phyloP scores from a whole-genome alignment of 2,329 filamentous ascomycete genomes.

The Stemphylium vesicarium region DNA sequence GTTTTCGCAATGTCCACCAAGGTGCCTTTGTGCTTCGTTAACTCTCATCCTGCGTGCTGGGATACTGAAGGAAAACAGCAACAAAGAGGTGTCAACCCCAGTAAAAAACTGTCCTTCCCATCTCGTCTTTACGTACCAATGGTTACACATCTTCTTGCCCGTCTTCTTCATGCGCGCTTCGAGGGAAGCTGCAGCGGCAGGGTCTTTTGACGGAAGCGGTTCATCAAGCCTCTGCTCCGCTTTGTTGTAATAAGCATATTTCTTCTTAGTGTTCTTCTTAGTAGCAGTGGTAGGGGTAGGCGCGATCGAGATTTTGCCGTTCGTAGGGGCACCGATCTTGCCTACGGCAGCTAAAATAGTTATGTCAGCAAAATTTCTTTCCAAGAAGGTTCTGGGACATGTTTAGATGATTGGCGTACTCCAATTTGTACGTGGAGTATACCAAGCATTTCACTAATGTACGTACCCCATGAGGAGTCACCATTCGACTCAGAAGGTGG shows the following conservation, averaged over 20 bases:
- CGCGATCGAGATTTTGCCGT: slow-evolving; percentile 50
- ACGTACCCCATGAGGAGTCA: slow-evolving; percentile 30
- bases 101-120: too few species aligned
- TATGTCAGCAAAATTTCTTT: slow-evolving; percentile 6
- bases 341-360: slow-evolving; percentile 51
- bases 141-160: slow-evolving; percentile 45
- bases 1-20: slow-evolving; percentile 48
- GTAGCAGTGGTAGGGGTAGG: slow-evolving; percentile 16
- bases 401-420: background rate
- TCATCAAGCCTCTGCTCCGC: slow-evolving; percentile 52
- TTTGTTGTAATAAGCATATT: slow-evolving; percentile 52
- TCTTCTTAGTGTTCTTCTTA: slow-evolving; percentile 34
- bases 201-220: slow-evolving; percentile 43
- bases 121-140: slow-evolving; percentile 19
- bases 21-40: slow-evolving; percentile 20
- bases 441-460: background rate
- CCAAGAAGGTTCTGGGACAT: background rate
- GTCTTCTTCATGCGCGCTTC: slow-evolving; percentile 39
- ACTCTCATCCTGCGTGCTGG: background rate
- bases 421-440: background rate
- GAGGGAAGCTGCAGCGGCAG: slow-evolving; percentile 29
- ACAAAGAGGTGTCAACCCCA: too few species aligned
- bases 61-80: too few species aligned
- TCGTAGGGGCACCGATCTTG: slow-evolving; percentile 37
- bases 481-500: slow-evolving; percentile 19